These are phyloP conservation scores for Mikania micrantha DNA, from an alignment of 129 eudicot species.

Conservation along the genomic window DNA sequence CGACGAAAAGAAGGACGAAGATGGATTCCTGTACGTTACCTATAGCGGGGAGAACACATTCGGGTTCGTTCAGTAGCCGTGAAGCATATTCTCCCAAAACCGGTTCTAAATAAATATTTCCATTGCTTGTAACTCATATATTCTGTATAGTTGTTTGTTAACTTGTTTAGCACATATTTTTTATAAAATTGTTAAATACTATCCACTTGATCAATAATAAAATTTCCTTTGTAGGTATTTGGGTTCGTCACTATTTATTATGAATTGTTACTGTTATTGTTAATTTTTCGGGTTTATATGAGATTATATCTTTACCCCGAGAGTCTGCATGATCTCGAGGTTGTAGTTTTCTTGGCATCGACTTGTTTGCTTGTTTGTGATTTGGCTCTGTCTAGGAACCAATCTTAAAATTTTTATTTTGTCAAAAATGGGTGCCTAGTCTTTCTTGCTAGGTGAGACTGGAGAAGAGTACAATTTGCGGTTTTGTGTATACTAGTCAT, in stretches of 20 bases:
- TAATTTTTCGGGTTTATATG: too few relatives aligned
- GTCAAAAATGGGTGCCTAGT: too few relatives aligned
- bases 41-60: constrained; percentile 81
- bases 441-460: too few relatives aligned
- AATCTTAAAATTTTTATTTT: too few relatives aligned
- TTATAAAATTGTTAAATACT: constrained; percentile 1
- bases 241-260: neutral
- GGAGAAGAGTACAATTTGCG: too few relatives aligned
- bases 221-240: neutral
- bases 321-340: too few relatives aligned
- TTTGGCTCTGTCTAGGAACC: too few relatives aligned
- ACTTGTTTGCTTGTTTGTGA: too few relatives aligned
- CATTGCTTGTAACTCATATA: constrained; percentile 1
- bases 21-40: constrained; percentile 67
- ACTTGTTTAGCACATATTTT: constrained; percentile 9
- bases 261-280: too few relatives aligned
- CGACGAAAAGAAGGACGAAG: constrained; percentile 68
- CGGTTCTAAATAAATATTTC: constrained; percentile 1
- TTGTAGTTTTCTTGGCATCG: too few relatives aligned
- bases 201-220: constrained; percentile 3
- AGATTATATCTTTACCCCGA: too few relatives aligned
- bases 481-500: too few relatives aligned
- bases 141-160: constrained; percentile 10
- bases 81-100: neutral
- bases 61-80: constrained; percentile 24